A percentile compares a stretch with the other conserved stretches of the same genome.
phyloP scores from a whole-genome alignment of 208 protist genomes.

The Porcisia deanei region DNA sequence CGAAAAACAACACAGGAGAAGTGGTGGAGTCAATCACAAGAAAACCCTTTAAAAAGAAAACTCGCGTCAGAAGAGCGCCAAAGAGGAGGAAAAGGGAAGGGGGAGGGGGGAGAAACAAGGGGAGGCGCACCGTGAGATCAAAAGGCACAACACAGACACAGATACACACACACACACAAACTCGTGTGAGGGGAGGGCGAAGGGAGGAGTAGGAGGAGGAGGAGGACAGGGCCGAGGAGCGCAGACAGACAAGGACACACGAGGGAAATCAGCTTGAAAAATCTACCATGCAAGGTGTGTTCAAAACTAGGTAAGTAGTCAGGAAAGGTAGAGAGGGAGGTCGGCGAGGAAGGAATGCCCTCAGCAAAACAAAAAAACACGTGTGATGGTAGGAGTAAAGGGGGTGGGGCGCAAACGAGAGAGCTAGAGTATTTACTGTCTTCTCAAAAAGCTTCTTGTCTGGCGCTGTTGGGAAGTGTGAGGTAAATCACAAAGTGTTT shows the following conservation, averaged over 20 bases:
- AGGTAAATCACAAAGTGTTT: not conserved
- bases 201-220: not conserved
- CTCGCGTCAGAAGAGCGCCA: constrained; percentile 5
- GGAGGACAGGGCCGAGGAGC: not conserved
- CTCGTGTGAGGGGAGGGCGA: not conserved
- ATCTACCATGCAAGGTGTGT: not conserved
- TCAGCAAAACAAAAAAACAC: not conserved
- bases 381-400: not conserved
- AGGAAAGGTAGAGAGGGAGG: not conserved
- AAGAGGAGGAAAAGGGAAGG: not conserved
- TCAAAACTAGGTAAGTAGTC: not conserved
- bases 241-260: too few species aligned
- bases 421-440: not conserved
- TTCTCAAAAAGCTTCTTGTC: not conserved
- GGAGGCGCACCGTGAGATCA: not conserved
- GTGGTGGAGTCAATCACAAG: not conserved
- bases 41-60: constrained; percentile 15
- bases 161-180: too few species aligned
- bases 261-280: not conserved
- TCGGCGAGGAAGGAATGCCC: not conserved
- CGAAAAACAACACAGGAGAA: constrained; percentile 3
- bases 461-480: not conserved
- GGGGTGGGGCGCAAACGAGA: not conserved
- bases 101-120: not conserved
- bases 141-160: too few species aligned